These are phyloP conservation scores for Neurospora sublineolata DNA, from an alignment of 495 filamentous ascomycete genomes.

Conservation along the genomic window DNA sequence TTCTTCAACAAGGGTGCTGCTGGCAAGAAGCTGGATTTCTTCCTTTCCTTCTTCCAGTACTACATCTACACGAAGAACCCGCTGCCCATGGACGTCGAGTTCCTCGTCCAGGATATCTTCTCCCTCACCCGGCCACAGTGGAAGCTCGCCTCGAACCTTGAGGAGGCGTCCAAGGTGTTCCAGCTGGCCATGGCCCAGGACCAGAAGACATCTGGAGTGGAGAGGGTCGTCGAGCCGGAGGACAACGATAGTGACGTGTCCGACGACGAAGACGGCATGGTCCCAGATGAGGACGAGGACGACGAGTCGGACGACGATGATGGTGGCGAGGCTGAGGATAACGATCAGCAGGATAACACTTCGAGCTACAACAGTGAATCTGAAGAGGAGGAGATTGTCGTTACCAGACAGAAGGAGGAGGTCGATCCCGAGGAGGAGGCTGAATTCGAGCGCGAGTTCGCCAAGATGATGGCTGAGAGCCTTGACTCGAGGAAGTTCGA, in stretches of 20 bases:
- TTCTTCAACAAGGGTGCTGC: slow-evolving; percentile 89
- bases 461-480: slow-evolving; percentile 98
- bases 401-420: slow-evolving; percentile 80
- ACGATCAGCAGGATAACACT: slow-evolving; percentile 16
- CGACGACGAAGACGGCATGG: slow-evolving; percentile 51
- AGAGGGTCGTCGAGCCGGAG: slow-evolving; percentile 54
- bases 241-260: slow-evolving; percentile 56
- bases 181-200: slow-evolving; percentile 79
- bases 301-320: slow-evolving; percentile 37
- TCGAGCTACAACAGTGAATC: slow-evolving; percentile 47
- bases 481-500: slow-evolving; percentile 89
- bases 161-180: slow-evolving; percentile 78
- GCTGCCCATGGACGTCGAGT: slow-evolving; percentile 94
- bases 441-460: slow-evolving; percentile 95
- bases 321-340: slow-evolving; percentile 38
- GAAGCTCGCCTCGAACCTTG: slow-evolving; percentile 68
- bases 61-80: slow-evolving; percentile 91
- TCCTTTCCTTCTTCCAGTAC: slow-evolving; percentile 94
- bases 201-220: slow-evolving; percentile 64
- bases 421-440: slow-evolving; percentile 89
- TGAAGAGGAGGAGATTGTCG: slow-evolving; percentile 79
- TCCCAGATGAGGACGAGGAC: slow-evolving; percentile 25
- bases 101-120: slow-evolving; percentile 89
- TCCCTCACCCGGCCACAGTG: slow-evolving; percentile 75
- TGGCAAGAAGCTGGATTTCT: slow-evolving; percentile 97